These are phyloP conservation scores for Asterella californica DNA, from an alignment of 225 moss, liverwort and hornwort species.

Conservation along the genomic window DNA sequence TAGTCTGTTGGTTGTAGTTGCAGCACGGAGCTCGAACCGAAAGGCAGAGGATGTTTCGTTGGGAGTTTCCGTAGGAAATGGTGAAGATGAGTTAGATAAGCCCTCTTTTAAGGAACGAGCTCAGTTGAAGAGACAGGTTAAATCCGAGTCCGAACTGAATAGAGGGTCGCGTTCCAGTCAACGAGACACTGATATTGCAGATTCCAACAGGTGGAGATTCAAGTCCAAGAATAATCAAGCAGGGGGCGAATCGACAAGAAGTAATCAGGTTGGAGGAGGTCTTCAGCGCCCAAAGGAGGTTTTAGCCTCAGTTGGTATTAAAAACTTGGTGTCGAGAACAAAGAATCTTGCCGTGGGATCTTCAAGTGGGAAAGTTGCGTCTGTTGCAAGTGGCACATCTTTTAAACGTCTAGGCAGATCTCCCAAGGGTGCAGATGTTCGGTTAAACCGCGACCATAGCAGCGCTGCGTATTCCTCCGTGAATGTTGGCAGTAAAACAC, in stretches of 20 bases:
- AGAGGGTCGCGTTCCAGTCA: neutral
- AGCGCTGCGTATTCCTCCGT: neutral
- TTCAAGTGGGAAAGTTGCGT: slow-evolving; percentile 9
- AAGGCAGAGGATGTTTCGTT: slow-evolving; percentile 7
- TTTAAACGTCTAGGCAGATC: slow-evolving; percentile 3
- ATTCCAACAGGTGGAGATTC: slow-evolving; percentile 6
- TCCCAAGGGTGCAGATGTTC: neutral
- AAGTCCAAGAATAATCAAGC: neutral
- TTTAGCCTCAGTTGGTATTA: neutral
- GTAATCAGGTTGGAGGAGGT: neutral
- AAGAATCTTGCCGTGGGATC: neutral
- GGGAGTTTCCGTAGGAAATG: neutral
- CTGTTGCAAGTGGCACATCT: slow-evolving; percentile 1
- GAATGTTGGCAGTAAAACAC: neutral
- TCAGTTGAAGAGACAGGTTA: slow-evolving; percentile 14
- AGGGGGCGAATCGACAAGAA: neutral
- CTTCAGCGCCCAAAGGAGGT: neutral
- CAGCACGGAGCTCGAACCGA: slow-evolving; percentile 23
- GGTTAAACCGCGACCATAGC: neutral
- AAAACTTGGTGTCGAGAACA: neutral
- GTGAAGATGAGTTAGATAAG: slow-evolving; percentile 25
- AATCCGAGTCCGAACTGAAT: neutral
- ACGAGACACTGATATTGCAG: neutral
- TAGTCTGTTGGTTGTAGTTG: neutral
- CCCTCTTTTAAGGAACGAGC: neutral